phyloP scores from a whole-genome alignment of 805 yeast species.

The Starmerella vaccinii region DNA sequence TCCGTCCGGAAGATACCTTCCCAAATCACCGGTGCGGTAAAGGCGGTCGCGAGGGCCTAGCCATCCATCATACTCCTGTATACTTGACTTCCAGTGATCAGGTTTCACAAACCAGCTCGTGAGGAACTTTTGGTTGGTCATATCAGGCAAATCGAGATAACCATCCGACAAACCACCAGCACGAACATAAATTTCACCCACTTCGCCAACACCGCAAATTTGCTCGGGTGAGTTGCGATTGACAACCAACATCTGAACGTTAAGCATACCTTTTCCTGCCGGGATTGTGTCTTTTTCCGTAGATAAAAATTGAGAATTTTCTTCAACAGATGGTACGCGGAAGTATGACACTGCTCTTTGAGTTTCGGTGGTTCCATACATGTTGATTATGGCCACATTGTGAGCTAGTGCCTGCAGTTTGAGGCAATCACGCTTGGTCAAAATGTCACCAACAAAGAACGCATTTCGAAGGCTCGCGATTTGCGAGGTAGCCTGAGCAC shows the following conservation, averaged over 20 bases:
- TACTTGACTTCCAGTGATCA: slow-evolving; percentile 44
- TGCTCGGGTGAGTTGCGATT: slow-evolving; percentile 80
- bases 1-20: slow-evolving; percentile 93
- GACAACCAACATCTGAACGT: slow-evolving; percentile 88
- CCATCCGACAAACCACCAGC: slow-evolving; percentile 98
- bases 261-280: slow-evolving; percentile 95
- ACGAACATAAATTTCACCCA: slow-evolving; percentile 95
- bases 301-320: slow-evolving; percentile 64
- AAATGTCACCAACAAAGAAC: slow-evolving; percentile 93
- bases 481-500: slow-evolving; percentile 87
- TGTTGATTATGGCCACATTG: slow-evolving; percentile 82
- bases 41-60: slow-evolving; percentile 90
- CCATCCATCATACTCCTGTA: slow-evolving; percentile 48
- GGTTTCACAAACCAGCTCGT: slow-evolving; percentile 81
- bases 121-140: slow-evolving; percentile 78
- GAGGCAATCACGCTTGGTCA: slow-evolving; percentile 93
- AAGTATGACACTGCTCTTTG: slow-evolving; percentile 95
- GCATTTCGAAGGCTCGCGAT: slow-evolving; percentile 88
- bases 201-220: slow-evolving; percentile 97
- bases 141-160: slow-evolving; percentile 80
- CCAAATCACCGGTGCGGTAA: slow-evolving; percentile 95
- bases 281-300: slow-evolving; percentile 92
- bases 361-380: slow-evolving; percentile 99
- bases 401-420: slow-evolving; percentile 85
- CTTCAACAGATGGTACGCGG: slow-evolving; percentile 65